A percentile compares a stretch with the other conserved stretches of the same genome.
Conservation (phyloP, 164 flowering plant species). For the Vitis labrusca region DNA sequence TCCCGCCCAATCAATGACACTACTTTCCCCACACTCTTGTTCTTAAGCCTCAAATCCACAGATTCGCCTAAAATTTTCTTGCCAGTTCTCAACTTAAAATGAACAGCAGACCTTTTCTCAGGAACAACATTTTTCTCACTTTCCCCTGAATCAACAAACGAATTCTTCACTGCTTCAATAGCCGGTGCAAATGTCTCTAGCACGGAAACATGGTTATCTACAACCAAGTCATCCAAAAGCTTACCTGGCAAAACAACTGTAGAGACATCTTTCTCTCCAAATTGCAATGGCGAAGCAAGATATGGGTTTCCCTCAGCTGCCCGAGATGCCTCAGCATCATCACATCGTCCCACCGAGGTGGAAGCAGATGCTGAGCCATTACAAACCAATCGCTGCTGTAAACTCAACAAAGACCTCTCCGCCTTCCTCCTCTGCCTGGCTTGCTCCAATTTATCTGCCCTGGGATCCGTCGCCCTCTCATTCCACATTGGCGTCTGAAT, state of each 20-base stretch:
- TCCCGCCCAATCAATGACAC: constrained; percentile 43
- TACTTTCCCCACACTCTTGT: constrained; percentile 28
- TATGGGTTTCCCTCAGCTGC: constrained; percentile 43
- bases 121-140: constrained; percentile 40
- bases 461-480: constrained; percentile 75
- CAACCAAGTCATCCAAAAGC: constrained; percentile 20
- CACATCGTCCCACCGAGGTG: constrained; percentile 10
- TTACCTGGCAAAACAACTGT: constrained; percentile 32
- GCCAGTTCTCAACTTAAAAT: constrained; percentile 51
- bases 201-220: constrained; percentile 45
- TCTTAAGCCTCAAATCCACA: constrained; percentile 46
- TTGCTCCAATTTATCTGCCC: constrained; percentile 73
- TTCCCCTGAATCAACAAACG: constrained; percentile 41
- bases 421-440: constrained; percentile 88
- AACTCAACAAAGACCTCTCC: constrained; percentile 81
- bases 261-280: constrained; percentile 52
- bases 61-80: constrained; percentile 58
- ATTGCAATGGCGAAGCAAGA: constrained; percentile 48
- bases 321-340: constrained; percentile 17
- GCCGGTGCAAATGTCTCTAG: constrained; percentile 80
- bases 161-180: constrained; percentile 61
- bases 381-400: constrained; percentile 72
- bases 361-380: constrained; percentile 36
- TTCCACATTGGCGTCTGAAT: constrained; percentile 70
- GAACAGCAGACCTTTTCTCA: constrained; percentile 53